Conservation (phyloP, 2,329 filamentous ascomycete species). For the Microdochium paspali region DNA sequence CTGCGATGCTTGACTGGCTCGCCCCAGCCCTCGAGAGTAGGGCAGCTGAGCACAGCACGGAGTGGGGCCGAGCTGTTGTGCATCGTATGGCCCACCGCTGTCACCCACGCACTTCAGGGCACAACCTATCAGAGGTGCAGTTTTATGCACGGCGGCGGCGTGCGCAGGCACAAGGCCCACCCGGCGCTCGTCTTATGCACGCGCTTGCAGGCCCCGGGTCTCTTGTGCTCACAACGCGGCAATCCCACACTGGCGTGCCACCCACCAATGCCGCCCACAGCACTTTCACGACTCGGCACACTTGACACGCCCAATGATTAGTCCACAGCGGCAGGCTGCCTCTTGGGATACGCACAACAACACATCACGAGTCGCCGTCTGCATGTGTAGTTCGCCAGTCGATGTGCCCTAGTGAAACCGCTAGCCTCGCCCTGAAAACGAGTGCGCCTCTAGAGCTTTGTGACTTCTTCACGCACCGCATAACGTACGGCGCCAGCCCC, state of each 20-base stretch:
- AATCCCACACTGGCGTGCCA: not conserved
- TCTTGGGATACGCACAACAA: not conserved
- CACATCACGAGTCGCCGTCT: not conserved
- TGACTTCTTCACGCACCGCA: not conserved
- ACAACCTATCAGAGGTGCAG: not conserved
- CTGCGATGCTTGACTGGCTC: not conserved
- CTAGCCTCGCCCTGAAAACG: not conserved
- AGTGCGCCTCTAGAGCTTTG: no score
- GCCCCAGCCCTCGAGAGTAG: not conserved
- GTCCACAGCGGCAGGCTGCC: no score
- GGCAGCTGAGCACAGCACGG: not conserved
- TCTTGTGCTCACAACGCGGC: not conserved
- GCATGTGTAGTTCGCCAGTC: not conserved
- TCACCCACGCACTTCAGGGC: no score
- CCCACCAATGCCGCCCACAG: not conserved
- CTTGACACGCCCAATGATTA: no score
- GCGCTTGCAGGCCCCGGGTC: not conserved
- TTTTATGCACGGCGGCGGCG: not conserved
- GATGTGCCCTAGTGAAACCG: not conserved
- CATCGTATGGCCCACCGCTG: not conserved
- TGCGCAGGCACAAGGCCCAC: not conserved
- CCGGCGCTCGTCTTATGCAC: not conserved
- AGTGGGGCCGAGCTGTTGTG: not conserved
- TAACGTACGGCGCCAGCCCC: not conserved
- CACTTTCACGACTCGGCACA: not conserved